These are phyloP conservation scores for Comarum palustre DNA, from an alignment of 306 rosid species.

Conservation along the genomic window DNA sequence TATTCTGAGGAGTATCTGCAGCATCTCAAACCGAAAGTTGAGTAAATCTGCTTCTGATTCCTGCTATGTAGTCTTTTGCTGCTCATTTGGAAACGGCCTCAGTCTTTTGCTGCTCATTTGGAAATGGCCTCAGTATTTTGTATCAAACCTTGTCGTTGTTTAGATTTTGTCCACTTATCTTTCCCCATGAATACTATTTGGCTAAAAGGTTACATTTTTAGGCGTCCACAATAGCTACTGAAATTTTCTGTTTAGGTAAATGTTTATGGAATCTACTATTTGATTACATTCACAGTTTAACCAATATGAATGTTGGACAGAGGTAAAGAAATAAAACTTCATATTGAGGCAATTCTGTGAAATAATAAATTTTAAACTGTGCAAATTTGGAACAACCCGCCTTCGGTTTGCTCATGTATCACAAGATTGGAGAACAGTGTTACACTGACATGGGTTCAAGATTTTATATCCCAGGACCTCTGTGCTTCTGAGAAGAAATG, in stretches of 20 bases:
- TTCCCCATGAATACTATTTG: background rate
- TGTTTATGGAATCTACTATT: constrained; percentile 7
- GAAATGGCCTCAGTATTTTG: background rate
- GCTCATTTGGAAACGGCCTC: background rate
- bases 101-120: background rate
- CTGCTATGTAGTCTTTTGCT: background rate
- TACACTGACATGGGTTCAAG: background rate
- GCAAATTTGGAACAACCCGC: background rate
- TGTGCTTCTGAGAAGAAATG: background rate
- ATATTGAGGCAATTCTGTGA: background rate
- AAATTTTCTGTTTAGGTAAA: background rate
- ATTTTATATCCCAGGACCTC: background rate
- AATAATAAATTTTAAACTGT: background rate
- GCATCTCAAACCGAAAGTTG: background rate
- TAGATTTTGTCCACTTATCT: background rate
- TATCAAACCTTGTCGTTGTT: background rate
- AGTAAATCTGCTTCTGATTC: constrained; percentile 12
- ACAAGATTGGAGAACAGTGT: background rate
- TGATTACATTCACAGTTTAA: background rate
- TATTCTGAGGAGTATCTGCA: constrained; percentile 53
- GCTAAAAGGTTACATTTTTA: background rate
- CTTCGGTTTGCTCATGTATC: background rate
- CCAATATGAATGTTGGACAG: background rate
- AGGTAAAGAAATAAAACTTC: background rate
- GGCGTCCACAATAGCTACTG: background rate